These are phyloP conservation scores for Boletus sp. DNA, from an alignment of 1,284 basidiomycete genomes.

Conservation along the genomic window DNA sequence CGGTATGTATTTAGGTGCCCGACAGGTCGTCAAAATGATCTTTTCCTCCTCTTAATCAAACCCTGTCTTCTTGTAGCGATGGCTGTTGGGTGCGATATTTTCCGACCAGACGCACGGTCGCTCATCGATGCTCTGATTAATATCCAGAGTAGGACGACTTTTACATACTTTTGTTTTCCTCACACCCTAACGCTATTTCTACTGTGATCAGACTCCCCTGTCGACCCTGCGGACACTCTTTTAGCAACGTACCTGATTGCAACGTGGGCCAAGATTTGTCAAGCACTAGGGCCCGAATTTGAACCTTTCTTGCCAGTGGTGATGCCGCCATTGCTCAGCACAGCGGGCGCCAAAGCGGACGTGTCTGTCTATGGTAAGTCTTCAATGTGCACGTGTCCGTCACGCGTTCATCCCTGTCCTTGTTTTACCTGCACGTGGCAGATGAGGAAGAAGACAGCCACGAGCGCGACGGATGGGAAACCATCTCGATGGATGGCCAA, in stretches of 20 bases:
- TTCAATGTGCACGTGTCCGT: neutral
- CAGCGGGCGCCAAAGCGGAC: constrained; percentile 80
- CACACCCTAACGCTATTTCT: neutral
- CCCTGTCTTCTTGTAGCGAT: constrained; percentile 56
- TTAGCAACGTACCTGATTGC: constrained; percentile 70
- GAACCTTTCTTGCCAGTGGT: constrained; percentile 83
- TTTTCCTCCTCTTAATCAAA: neutral
- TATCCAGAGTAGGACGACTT: constrained; percentile 67
- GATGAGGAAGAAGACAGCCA: constrained; percentile 59
- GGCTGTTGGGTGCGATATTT: constrained; percentile 77
- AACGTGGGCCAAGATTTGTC: constrained; percentile 82
- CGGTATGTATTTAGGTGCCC: constrained; percentile 46
- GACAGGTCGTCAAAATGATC: neutral
- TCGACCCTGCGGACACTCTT: constrained; percentile 67
- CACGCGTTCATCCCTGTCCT: neutral
- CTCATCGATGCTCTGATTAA: constrained; percentile 74
- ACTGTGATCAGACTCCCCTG: constrained; percentile 54
- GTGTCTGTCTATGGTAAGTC: constrained; percentile 71
- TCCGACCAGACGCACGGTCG: constrained; percentile 71
- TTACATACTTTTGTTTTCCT: neutral
- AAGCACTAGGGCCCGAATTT: constrained; percentile 79
- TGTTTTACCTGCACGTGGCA: neutral
- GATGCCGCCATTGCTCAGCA: constrained; percentile 75
- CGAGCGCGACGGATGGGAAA: constrained; percentile 77
- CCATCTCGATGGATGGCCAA: constrained; percentile 73